Conservation (phyloP, 768 basidiomycete genomes). For the Gymnopilus junonius region DNA sequence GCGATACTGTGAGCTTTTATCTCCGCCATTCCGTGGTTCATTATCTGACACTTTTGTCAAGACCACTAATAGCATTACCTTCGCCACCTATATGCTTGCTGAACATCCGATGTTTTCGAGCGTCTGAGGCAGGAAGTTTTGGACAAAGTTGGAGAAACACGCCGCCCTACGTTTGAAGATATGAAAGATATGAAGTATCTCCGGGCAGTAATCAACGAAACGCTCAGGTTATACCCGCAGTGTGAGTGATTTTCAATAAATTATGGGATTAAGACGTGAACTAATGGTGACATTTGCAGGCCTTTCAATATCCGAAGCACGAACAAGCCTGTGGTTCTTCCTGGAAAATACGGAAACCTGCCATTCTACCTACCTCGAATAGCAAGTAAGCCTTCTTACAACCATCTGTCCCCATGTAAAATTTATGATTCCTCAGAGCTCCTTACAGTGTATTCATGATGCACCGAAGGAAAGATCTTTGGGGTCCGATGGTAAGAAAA, state of each 20-base stretch:
- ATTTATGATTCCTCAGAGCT: slow-evolving; percentile 32
- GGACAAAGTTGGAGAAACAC: slow-evolving; percentile 43
- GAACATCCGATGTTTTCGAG: slow-evolving; percentile 50
- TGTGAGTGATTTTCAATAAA: slow-evolving; percentile 33
- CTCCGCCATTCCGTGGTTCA: not conserved
- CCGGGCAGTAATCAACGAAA: slow-evolving; percentile 62
- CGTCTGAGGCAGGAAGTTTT: slow-evolving; percentile 57
- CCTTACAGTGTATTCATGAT: slow-evolving; percentile 57
- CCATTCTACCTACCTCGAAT: slow-evolving; percentile 42
- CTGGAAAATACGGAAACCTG: slow-evolving; percentile 29
- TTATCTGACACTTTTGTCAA: slow-evolving; percentile 14
- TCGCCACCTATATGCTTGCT: slow-evolving; percentile 57
- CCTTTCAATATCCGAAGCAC: slow-evolving; percentile 38
- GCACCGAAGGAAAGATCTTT: slow-evolving; percentile 65
- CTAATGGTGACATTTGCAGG: slow-evolving; percentile 20
- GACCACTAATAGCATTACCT: slow-evolving; percentile 57
- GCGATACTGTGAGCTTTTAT: slow-evolving; percentile 46
- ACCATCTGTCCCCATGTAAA: too few species aligned
- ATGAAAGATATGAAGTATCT: slow-evolving; percentile 63
- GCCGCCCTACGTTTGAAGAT: slow-evolving; percentile 56
- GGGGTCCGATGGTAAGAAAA: slow-evolving; percentile 67
- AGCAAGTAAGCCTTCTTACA: slow-evolving; percentile 15
- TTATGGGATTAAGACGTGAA: not conserved
- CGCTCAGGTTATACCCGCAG: slow-evolving; percentile 57
- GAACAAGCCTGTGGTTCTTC: slow-evolving; percentile 26